These are phyloP conservation scores for Ananas comosus DNA, from an alignment of 176 grass and related monocot genomes.

Conservation along the genomic window DNA sequence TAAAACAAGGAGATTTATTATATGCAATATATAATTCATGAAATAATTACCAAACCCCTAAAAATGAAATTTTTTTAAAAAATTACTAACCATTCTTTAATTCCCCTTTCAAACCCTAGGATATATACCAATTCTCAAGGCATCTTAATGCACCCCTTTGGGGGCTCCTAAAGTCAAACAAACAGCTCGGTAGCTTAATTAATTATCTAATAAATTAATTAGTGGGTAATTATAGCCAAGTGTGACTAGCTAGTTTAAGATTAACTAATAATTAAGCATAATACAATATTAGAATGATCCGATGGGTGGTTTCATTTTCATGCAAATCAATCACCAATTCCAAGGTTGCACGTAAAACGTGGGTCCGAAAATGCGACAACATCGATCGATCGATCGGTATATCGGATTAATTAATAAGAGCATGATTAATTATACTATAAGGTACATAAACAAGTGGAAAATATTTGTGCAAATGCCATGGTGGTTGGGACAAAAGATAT, in stretches of 20 bases:
- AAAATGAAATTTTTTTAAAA: too few relatives aligned
- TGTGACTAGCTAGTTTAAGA: not conserved
- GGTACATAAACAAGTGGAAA: not conserved
- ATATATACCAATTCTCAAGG: conserved; percentile 53
- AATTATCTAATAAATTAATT: not conserved
- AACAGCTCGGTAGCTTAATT: conserved; percentile 33
- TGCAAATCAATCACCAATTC: too few relatives aligned
- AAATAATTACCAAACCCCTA: conserved; percentile 21
- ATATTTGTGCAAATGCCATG: conserved; percentile 1
- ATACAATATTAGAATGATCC: too few relatives aligned
- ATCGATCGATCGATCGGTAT: too few relatives aligned
- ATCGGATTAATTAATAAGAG: too few relatives aligned
- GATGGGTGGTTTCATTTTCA: too few relatives aligned
- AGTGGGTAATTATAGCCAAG: not conserved
- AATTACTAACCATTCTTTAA: conserved; percentile 5
- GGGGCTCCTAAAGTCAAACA: conserved; percentile 50
- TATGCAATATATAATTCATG: not conserved
- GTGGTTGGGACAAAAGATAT: conserved; percentile 10
- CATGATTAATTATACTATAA: too few relatives aligned
- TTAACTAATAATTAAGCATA: too few relatives aligned
- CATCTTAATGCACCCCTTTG: conserved; percentile 23
- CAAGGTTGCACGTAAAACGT: too few relatives aligned
- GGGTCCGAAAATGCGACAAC: too few relatives aligned
- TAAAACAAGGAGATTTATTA: not conserved
- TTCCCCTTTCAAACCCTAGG: conserved; percentile 25